Evolutionary conservation across 805 yeast species (phyloP).

Genomic region (Pichia paraexigua): DNA sequence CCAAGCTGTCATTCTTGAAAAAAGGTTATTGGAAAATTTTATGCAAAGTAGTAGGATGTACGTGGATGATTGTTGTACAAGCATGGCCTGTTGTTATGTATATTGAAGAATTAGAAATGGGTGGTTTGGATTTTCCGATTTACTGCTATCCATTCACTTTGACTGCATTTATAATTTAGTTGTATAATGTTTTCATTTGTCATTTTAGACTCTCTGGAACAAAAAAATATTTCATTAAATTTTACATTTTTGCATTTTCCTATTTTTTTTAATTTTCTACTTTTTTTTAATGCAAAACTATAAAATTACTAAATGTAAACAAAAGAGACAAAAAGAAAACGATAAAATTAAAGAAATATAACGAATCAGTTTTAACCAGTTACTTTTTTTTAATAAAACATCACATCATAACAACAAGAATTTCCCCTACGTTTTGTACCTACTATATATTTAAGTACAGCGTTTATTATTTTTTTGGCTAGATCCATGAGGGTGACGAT

Average conservation of each 20-base stretch:
- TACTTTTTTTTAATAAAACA: neutral
- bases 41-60: neutral
- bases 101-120: neutral
- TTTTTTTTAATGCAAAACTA: too few species aligned
- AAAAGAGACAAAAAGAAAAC: neutral
- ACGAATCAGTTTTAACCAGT: neutral
- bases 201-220: too few species aligned
- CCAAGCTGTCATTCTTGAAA: neutral
- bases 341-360: neutral
- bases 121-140: neutral
- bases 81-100: neutral
- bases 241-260: too few species aligned
- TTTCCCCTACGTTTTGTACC: neutral
- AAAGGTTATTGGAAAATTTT: neutral
- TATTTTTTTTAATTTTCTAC: neutral
- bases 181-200: too few species aligned
- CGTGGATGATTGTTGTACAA: slow-evolving; percentile 1
- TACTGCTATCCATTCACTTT: neutral
- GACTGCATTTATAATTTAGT: neutral
- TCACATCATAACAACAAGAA: neutral
- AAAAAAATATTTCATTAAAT: too few species aligned
- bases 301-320: neutral
- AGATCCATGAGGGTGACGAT: neutral
- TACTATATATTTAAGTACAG: too few species aligned
- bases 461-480: neutral